Conservation (phyloP, 257 asterid genomes). For the Nemophila menziesii region DNA sequence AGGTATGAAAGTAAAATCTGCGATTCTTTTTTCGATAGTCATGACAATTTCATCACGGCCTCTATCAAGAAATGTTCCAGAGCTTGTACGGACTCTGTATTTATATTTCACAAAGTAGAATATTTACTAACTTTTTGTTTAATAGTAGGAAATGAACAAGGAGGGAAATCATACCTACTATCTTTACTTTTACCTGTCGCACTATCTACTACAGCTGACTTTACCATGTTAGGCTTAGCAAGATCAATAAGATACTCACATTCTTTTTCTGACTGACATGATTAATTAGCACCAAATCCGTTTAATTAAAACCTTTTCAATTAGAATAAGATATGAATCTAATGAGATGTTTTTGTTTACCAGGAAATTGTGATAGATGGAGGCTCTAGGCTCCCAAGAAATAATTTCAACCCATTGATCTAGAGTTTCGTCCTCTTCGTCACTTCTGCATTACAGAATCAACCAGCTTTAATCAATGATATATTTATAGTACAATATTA, state of each 20-base stretch:
- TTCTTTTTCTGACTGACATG: constrained; percentile 90
- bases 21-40: constrained; percentile 79
- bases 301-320: neutral
- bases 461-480: neutral
- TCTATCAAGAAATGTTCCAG: constrained; percentile 87
- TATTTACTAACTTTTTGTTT: constrained; percentile 1
- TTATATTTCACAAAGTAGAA: neutral
- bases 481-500: constrained; percentile 3
- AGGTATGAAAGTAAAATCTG: constrained; percentile 93
- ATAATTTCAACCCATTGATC: constrained; percentile 93
- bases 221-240: constrained; percentile 81
- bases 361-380: constrained; percentile 71
- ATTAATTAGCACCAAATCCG: constrained; percentile 6
- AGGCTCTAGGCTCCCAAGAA: constrained; percentile 97
- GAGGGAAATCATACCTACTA: constrained; percentile 53
- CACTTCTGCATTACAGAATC: constrained; percentile 26
- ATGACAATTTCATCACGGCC: constrained; percentile 72
- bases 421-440: constrained; percentile 38
- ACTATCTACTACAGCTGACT: constrained; percentile 83
- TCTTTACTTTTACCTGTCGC: constrained; percentile 82
- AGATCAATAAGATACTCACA: constrained; percentile 82
- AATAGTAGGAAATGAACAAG: constrained; percentile 5
- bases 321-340: too few species aligned
- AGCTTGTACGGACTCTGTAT: constrained; percentile 90
- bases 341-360: too few species aligned